Conservation (phyloP, 768 basidiomycete genomes). For the Mycena rebaudengoi region DNA sequence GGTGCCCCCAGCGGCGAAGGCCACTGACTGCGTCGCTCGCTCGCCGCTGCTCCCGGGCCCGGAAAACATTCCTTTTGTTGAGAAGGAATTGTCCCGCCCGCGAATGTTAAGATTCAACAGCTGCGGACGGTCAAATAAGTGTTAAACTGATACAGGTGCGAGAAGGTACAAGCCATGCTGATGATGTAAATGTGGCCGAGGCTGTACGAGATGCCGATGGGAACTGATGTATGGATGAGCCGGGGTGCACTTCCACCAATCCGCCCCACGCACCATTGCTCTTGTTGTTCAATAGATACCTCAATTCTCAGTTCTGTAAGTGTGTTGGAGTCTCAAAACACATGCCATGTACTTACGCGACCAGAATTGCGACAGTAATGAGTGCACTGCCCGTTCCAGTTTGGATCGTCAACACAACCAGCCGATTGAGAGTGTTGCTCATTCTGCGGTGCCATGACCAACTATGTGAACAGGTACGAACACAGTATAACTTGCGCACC, state of each 20-base stretch:
- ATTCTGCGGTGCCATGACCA: slow-evolving; percentile 1
- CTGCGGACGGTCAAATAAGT: neutral
- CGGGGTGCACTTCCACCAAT: neutral
- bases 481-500: neutral
- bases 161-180: slow-evolving; percentile 8
- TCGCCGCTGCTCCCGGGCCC: neutral
- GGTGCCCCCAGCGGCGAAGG: neutral
- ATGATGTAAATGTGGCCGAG: slow-evolving; percentile 14
- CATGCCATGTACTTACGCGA: slow-evolving; percentile 3
- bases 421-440: neutral
- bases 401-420: slow-evolving; percentile 12
- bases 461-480: neutral
- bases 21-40: neutral
- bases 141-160: neutral
- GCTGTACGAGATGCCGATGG: slow-evolving; percentile 2
- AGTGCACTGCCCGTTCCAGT: slow-evolving; percentile 10
- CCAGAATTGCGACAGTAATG: neutral
- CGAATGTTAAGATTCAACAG: slow-evolving; percentile 17
- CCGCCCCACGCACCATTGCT: neutral
- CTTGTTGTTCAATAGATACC: slow-evolving; percentile 3
- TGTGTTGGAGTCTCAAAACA: neutral
- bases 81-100: slow-evolving; percentile 1
- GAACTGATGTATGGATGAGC: slow-evolving; percentile 2
- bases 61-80: no score
- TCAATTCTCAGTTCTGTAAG: slow-evolving; percentile 8